Conservation (phyloP, 164 flowering plant genomes). For the Chimonanthus praecox region DNA sequence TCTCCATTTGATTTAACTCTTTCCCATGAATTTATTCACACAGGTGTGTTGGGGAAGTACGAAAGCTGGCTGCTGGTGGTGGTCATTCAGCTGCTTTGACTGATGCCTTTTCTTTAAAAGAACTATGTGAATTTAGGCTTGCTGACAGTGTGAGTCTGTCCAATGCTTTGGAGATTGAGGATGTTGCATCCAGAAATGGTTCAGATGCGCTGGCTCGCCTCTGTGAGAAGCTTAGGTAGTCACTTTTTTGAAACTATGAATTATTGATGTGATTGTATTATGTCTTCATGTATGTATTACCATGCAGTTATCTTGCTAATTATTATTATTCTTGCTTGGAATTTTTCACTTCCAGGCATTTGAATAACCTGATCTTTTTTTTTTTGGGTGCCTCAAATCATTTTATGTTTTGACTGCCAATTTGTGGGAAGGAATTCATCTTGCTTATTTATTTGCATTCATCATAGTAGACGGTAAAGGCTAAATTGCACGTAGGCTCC, state of each 20-base stretch:
- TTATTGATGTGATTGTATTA: neutral
- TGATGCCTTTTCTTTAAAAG: conserved; percentile 90
- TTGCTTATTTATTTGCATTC: no score
- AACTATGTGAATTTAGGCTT: conserved; percentile 84
- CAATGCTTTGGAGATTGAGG: conserved; percentile 73
- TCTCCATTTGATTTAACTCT: neutral
- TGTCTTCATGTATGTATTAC: neutral
- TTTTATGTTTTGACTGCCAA: no score
- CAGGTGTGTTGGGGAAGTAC: conserved; percentile 94
- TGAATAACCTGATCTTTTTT: no score
- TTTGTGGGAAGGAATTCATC: no score
- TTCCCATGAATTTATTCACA: conserved; percentile 9
- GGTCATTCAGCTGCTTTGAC: conserved; percentile 98
- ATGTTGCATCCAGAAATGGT: conserved; percentile 80
- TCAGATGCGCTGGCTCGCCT: conserved; percentile 94
- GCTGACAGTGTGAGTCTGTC: conserved; percentile 62
- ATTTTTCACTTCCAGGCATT: no score
- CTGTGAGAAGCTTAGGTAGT: conserved; percentile 83
- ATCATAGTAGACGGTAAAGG: no score
- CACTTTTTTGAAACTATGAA: neutral
- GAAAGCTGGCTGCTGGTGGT: conserved; percentile 95
- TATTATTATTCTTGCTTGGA: no score
- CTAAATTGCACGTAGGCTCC: no score
- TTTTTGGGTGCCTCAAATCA: no score
- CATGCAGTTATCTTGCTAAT: no score